A percentile compares a stretch with the other conserved stretches of the same genome.
Conservation (phyloP, 306 rosid genomes). For the Alnus glutinosa region DNA sequence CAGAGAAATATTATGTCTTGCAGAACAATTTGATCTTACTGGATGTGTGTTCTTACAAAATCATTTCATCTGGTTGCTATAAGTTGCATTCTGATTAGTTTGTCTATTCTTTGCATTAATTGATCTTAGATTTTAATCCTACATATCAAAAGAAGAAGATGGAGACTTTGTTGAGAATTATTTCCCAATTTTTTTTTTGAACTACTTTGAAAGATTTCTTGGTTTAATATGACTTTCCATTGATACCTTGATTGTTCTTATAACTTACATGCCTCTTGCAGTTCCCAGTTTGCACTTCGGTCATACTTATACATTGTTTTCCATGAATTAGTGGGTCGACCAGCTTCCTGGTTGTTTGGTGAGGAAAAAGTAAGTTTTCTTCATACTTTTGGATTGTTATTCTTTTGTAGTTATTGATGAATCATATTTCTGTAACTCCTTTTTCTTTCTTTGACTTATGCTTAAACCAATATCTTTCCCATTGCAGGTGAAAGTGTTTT, state of each 20-base stretch:
- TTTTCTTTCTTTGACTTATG: constrained; percentile 4
- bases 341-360: constrained; percentile 75
- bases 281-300: constrained; percentile 95
- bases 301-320: constrained; percentile 84
- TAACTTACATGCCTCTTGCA: constrained; percentile 45
- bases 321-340: constrained; percentile 88
- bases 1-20: background rate
- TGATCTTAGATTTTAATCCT: background rate
- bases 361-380: constrained; percentile 74
- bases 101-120: background rate
- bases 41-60: background rate
- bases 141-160: background rate
- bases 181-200: background rate
- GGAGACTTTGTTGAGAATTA: background rate
- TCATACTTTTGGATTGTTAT: constrained; percentile 17
- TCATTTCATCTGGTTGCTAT: background rate
- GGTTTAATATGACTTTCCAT: constrained; percentile 4
- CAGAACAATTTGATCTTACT: background rate
- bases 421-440: background rate
- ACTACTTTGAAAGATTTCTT: constrained; percentile 1
- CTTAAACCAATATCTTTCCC: constrained; percentile 25
- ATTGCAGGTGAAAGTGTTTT: constrained; percentile 86
- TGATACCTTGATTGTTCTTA: constrained; percentile 18
- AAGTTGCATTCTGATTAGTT: background rate
- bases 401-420: constrained; percentile 1